Conservation (phyloP, 352 stramenopile genomes). For the Pythium aquatile region DNA sequence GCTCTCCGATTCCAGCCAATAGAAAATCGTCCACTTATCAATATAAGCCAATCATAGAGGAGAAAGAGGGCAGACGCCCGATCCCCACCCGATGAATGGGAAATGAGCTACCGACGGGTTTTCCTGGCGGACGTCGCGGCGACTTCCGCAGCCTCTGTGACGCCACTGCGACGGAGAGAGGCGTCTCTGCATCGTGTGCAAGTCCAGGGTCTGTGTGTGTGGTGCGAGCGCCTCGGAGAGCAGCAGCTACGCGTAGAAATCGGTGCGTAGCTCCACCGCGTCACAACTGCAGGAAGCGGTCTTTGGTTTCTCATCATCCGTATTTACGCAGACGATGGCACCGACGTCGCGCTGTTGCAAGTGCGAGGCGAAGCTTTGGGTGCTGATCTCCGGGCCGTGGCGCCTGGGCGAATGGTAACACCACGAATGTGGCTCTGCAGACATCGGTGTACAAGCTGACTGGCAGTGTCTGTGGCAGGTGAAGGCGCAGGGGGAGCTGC, state of each 20-base stretch:
- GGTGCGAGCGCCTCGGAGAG: slow-evolving; percentile 12
- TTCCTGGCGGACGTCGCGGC: slow-evolving; percentile 23
- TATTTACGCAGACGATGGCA: slow-evolving; percentile 23
- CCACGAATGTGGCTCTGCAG: neutral
- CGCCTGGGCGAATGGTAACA: slow-evolving; percentile 14
- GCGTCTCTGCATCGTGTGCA: slow-evolving; percentile 14
- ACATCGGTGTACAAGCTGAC: neutral
- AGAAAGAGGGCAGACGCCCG: neutral
- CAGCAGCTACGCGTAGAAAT: slow-evolving; percentile 19
- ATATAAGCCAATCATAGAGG: slow-evolving; percentile 22
- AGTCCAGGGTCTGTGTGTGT: slow-evolving; percentile 22
- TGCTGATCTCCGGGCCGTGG: slow-evolving; percentile 5
- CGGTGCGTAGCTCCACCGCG: slow-evolving; percentile 6
- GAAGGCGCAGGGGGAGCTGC: slow-evolving; percentile 10
- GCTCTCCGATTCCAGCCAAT: slow-evolving; percentile 20
- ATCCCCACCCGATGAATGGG: neutral
- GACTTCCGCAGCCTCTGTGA: neutral
- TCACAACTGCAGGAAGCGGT: too few relatives aligned
- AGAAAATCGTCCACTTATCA: neutral
- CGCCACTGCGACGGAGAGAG: slow-evolving; percentile 7
- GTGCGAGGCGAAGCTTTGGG: slow-evolving; percentile 17
- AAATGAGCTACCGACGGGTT: slow-evolving; percentile 21
- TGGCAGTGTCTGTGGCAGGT: neutral
- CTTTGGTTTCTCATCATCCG: neutral
- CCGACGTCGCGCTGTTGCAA: slow-evolving; percentile 21